Evolutionary conservation across 1,284 basidiomycete species (phyloP).

Genomic region (Ganoderma lingzhi): DNA sequence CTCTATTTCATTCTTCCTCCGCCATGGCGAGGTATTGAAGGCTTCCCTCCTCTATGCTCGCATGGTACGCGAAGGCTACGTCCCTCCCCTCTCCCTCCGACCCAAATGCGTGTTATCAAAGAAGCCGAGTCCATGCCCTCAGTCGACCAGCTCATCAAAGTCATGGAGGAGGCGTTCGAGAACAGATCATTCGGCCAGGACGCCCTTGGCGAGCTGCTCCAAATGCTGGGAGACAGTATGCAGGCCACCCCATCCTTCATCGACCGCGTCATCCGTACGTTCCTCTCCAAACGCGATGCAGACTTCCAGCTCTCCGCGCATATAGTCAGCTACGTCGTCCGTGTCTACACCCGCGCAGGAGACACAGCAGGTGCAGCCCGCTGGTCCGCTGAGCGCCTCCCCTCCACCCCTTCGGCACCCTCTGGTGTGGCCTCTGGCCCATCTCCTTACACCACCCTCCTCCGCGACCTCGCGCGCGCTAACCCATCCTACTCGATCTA

Average conservation of each 20-base stretch:
- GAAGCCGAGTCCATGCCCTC: constrained; percentile 25
- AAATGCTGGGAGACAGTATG: constrained; percentile 47
- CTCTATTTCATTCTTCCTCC: constrained; percentile 47
- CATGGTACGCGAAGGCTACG: constrained; percentile 51
- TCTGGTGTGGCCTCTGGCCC: constrained; percentile 11
- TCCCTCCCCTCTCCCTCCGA: constrained; percentile 48
- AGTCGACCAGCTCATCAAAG: constrained; percentile 35
- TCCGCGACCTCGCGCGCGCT: constrained; percentile 46
- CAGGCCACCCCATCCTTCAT: constrained; percentile 41
- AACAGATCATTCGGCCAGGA: constrained; percentile 47
- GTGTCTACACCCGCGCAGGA: constrained; percentile 45
- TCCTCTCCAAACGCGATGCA: constrained; percentile 42
- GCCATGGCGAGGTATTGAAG: constrained; percentile 42
- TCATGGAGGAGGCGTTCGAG: constrained; percentile 40
- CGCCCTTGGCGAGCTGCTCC: constrained; percentile 49
- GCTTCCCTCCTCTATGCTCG: constrained; percentile 50
- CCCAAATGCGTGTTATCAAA: constrained; percentile 50
- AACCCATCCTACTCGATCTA: constrained; percentile 42
- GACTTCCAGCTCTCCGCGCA: constrained; percentile 43
- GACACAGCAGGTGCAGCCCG: constrained; percentile 43
- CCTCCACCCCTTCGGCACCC: constrained; percentile 12
- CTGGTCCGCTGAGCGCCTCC: constrained; percentile 41
- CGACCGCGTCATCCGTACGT: constrained; percentile 46
- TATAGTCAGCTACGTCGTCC: constrained; percentile 48
- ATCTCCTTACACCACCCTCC: constrained; percentile 47